Evolutionary conservation across 202 grass and related monocot species (phyloP).

Genomic region (Hordeum pubiflorum): DNA sequence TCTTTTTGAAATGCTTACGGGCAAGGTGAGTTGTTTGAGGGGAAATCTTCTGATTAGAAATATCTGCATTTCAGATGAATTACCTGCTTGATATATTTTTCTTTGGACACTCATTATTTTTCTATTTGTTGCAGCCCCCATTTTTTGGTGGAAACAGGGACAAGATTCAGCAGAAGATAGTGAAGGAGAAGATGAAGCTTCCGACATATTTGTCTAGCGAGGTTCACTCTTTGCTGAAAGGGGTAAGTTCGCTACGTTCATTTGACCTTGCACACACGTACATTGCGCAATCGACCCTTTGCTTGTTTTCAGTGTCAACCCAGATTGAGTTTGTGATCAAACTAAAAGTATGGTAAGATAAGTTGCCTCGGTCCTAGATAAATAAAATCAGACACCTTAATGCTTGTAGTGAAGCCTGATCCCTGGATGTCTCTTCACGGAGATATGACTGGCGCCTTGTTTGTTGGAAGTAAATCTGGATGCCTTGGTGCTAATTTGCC

Average conservation of each 20-base stretch:
- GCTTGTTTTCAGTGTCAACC: neutral
- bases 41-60: neutral
- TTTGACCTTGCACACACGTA: neutral
- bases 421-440: neutral
- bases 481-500: neutral
- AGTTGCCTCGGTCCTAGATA: neutral
- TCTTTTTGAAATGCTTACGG: conserved; percentile 98
- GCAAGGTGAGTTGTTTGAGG: conserved; percentile 55
- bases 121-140: conserved; percentile 54
- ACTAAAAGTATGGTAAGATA: neutral
- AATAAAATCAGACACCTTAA: neutral
- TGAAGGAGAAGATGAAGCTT: conserved; percentile 90
- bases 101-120: conserved; percentile 10
- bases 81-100: neutral
- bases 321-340: neutral
- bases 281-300: neutral
- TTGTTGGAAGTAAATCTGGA: neutral
- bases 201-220: conserved; percentile 68
- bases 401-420: neutral
- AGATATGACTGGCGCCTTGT: neutral
- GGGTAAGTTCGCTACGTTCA: conserved; percentile 47
- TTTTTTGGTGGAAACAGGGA: conserved; percentile 75
- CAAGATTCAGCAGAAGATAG: conserved; percentile 89
- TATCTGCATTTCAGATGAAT: neutral
- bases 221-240: conserved; percentile 91